Base-by-base conservation (phyloP, 805 yeast species). In the Priceomyces castillae region DNA sequence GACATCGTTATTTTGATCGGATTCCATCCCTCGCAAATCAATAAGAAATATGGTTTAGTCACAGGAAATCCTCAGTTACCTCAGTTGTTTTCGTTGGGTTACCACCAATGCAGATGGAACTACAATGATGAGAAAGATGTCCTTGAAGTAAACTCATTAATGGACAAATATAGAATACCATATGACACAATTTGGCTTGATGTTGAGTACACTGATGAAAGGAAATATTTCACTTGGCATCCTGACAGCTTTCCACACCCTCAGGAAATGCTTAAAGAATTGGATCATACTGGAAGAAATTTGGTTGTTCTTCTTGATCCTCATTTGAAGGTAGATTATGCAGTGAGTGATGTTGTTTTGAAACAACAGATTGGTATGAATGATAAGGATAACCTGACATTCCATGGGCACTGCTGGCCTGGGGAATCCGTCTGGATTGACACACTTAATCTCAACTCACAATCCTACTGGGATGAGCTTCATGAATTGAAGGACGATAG, bases 101-200 rank as follows among this genome's bases (percentile, higher is more conserved):
- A 94, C 59, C 98, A 94, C 59, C 99, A 94, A 64, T 92, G 97
- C 59, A 77, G 98, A 57, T 94, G 99, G 99, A 94, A 94, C 62
- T 94, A 94, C 66, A 87, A 88, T 58, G 90, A 86, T 53, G 90
- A 87, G 57, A 73, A 74, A 9, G 99, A 94, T 63, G 92, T 94
- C 1, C 63, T 89, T n/a, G 80, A 73, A 6, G 84, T 94, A 11
- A 76, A 77, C 50, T 59, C 71, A 1, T 74, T 79, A 43, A 84
- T 94, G 76, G 98, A 92, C 61, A 70, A 76, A 46, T 59, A 78
- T 53, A 77, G 71, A 35, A 81, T 94, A 45, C 97, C 98, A 2
- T 86, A 82, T 59, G 99, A 94, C 61, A 81, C 85, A 11, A 85
- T 94, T 40, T 94, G 99, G 99, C 74, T 94, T 31, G 98, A 94